These are phyloP conservation scores for Pichia sp. DNA, from an alignment of 1,139 yeast species.

Conservation along the genomic window DNA sequence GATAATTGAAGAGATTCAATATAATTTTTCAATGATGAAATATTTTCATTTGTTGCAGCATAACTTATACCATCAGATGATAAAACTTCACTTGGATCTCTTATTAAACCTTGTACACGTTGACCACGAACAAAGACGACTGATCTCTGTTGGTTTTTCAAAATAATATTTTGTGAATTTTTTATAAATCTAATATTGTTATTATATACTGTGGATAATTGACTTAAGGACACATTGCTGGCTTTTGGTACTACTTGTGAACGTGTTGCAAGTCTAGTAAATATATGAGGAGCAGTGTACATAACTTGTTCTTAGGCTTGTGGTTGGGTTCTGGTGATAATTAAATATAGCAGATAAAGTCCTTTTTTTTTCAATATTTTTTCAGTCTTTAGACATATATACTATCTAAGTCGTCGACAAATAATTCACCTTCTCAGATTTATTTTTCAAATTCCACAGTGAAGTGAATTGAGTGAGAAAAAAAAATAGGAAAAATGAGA, in stretches of 20 bases:
- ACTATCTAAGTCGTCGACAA: too few relatives aligned
- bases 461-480: too few relatives aligned
- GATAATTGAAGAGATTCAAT: conserved; percentile 26
- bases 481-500: too few relatives aligned
- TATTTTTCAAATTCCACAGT: too few relatives aligned
- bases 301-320: background rate
- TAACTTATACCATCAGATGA: conserved; percentile 56
- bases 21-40: conserved; percentile 43
- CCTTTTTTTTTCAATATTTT: too few relatives aligned
- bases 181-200: background rate
- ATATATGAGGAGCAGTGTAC: background rate
- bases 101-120: conserved; percentile 67
- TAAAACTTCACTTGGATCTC: conserved; percentile 65
- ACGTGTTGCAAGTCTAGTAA: background rate
- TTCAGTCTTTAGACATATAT: too few relatives aligned
- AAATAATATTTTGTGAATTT: background rate
- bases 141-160: conserved; percentile 15
- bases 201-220: background rate
- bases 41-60: conserved; percentile 45
- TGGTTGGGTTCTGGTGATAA: too few relatives aligned
- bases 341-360: too few relatives aligned
- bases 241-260: background rate
- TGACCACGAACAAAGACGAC: conserved; percentile 45
- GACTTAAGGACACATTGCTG: background rate
- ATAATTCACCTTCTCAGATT: too few relatives aligned